Base-by-base conservation (phyloP, 345 rosid genomes). In the Balakata baccata region DNA sequence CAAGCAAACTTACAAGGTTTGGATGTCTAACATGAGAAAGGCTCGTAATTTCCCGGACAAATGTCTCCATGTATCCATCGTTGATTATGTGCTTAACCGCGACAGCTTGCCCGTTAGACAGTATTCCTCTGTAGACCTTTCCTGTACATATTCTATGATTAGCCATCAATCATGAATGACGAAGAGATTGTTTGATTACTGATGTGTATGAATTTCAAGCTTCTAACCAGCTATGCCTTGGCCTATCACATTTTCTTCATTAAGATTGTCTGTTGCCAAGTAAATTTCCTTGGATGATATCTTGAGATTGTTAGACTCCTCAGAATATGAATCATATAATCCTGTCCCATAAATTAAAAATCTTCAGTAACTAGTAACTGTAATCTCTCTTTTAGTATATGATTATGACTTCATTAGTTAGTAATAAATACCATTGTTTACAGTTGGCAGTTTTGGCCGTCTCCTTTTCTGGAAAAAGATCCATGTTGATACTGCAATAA, bases 201-300 rank as follows among this genome's bases (percentile, higher is more conserved):
- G 2, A 38, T 50, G n/a, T 29, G 10, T 47, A 18, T 23, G 10
- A 71, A 39, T 43, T 68, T 20, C 57, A 8, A 18, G 71, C 65
- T 64, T 69, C 86, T 80, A 23, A 88, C 92, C 90, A 38, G 89
- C 89, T 46, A 83, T 77, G 59, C 90, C 93, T 79, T 86, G 87
- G 66, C 93, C 90, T 17, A 87, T 84, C 83, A 77, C 86, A 83
- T 89, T 87, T 3, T 81, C 70, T 56, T 81, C 82, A 69, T 71
- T 63, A 50, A 89, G 83, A 66, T 82, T 75, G 81, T 87, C 79
- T 58, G 90, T 87, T 5, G 89, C 88, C 52, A 75, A 79, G 76
- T 79, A 81, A 67, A 89, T 78, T 79, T 85, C 84, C 74, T 80
- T 82, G 13, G 78, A 13, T 7, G 89, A 74, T 68, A 89, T 79